Evolutionary conservation across 768 basidiomycete genomes (phyloP), one percentile per base, ranked within the genome.

Genomic region (Naganishia vaughanmartiniae): DNA sequence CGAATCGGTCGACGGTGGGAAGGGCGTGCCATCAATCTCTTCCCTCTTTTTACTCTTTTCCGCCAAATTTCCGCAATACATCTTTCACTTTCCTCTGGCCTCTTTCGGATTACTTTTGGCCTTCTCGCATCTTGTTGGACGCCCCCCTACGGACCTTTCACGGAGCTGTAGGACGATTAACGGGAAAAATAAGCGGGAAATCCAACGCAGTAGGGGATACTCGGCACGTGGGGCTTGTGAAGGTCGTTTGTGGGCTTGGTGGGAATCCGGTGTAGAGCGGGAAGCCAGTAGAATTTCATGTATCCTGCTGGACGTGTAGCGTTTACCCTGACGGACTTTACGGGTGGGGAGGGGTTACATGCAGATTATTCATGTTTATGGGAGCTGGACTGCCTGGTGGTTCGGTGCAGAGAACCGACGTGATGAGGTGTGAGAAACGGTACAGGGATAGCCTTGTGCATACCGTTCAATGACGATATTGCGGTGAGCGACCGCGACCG

Each of bases 341-440:
- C 39, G 9, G 39, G 15, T 42, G n/a, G n/a, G 39, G 39, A 42
- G 39, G 48, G 48, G 5, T 21, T 51, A 24, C 48, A 51, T 51
- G 48, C 48, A 51, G 48, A 51, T 51, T 42, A 26, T 51, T 51
- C 48, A 51, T 51, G 48, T 26, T 51, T 51, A 51, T 51, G 48
- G 48, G 48, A 51, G 48, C 48, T 51, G 48, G 48, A n/a, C 24
- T 36, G 36, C 12, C 36, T 36, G n/a, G 36, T 36, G 36, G 36
- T 36, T 36, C 12, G 36, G 36, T 5, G n/a, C n/a, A n/a, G n/a
- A n/a, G n/a, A n/a, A n/a, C n/a, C n/a, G n/a, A n/a, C n/a, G n/a
- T n/a, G n/a, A n/a, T n/a, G n/a, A n/a, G n/a, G n/a, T n/a, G n/a
- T n/a, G n/a, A n/a, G n/a, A n/a, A n/a, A n/a, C n/a, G n/a, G n/a